A percentile compares a stretch with the other conserved stretches of the same genome.
These are phyloP conservation scores for Gomphus sp. DNA, from an alignment of 1,284 basidiomycete genomes.

Conservation along the genomic window DNA sequence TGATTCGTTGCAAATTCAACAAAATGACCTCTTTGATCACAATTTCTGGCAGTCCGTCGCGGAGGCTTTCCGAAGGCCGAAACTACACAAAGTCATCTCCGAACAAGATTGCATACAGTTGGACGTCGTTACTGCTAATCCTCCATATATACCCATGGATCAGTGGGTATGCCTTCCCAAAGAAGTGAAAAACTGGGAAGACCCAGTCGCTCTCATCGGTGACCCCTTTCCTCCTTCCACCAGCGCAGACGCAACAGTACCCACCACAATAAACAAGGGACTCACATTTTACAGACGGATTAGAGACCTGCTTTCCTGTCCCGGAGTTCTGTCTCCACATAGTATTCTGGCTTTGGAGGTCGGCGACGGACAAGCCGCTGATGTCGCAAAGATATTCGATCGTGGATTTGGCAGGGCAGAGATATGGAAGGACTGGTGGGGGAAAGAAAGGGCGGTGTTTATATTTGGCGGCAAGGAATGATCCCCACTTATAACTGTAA, in stretches of 20 bases:
- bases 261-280: slow-evolving; percentile 32
- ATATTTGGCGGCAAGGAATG: not conserved
- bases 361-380: slow-evolving; percentile 60
- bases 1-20: slow-evolving; percentile 5
- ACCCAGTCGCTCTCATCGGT: slow-evolving; percentile 71
- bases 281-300: slow-evolving; percentile 75
- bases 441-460: slow-evolving; percentile 39
- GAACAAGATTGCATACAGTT: slow-evolving; percentile 32
- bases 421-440: slow-evolving; percentile 75
- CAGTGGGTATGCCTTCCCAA: slow-evolving; percentile 57
- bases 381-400: slow-evolving; percentile 51
- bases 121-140: slow-evolving; percentile 83
- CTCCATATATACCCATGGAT: slow-evolving; percentile 76
- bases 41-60: slow-evolving; percentile 4
- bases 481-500: not conserved
- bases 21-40: slow-evolving; percentile 14
- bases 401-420: slow-evolving; percentile 39
- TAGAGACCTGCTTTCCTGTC: slow-evolving; percentile 41
- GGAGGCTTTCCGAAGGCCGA: slow-evolving; percentile 21
- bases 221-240: slow-evolving; percentile 30
- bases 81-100: slow-evolving; percentile 19
- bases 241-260: slow-evolving; percentile 5
- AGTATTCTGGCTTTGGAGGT: slow-evolving; percentile 69
- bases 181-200: slow-evolving; percentile 73
- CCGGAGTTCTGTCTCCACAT: slow-evolving; percentile 34